These are phyloP conservation scores for Aethionema arabicum DNA, from an alignment of 345 rosid genomes.

Conservation along the genomic window DNA sequence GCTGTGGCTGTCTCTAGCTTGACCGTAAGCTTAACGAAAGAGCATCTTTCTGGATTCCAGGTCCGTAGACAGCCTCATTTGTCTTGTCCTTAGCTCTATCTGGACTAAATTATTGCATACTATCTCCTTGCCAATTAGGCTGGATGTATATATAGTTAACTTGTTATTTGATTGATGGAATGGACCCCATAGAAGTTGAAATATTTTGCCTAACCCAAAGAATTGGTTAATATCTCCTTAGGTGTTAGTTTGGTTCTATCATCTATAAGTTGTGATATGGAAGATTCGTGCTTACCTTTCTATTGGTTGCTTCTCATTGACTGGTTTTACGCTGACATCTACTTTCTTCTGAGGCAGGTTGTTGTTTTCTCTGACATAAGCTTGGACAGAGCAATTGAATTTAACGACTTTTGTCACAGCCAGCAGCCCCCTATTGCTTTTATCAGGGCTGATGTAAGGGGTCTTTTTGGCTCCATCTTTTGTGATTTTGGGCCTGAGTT, in stretches of 20 bases:
- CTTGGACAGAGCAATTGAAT: conserved; percentile 73
- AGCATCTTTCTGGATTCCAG: conserved; percentile 83
- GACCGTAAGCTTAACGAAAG: conserved; percentile 65
- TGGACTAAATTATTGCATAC: background rate
- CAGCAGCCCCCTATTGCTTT: conserved; percentile 91
- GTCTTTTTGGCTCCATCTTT: conserved; percentile 92
- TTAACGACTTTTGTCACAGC: conserved; percentile 77
- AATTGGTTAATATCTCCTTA: background rate
- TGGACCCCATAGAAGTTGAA: background rate
- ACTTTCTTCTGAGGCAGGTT: conserved; percentile 53
- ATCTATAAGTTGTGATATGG: background rate
- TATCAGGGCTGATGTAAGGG: conserved; percentile 90
- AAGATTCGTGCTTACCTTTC: conserved; percentile 13
- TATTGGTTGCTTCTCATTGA: conserved; percentile 14
- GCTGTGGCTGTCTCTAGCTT: conserved; percentile 71
- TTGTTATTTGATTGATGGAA: background rate
- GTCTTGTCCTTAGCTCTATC: conserved; percentile 11
- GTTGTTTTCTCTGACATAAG: conserved; percentile 85
- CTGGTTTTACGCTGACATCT: conserved; percentile 20
- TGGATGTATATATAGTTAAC: background rate
- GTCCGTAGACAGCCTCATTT: conserved; percentile 38
- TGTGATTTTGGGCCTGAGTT: conserved; percentile 97
- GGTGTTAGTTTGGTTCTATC: conserved; percentile 7
- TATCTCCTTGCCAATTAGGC: background rate
- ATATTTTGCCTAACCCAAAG: conserved; percentile 1